Base-by-base conservation (phyloP, 768 basidiomycete species). In the Cystofilobasidium capitatum region DNA sequence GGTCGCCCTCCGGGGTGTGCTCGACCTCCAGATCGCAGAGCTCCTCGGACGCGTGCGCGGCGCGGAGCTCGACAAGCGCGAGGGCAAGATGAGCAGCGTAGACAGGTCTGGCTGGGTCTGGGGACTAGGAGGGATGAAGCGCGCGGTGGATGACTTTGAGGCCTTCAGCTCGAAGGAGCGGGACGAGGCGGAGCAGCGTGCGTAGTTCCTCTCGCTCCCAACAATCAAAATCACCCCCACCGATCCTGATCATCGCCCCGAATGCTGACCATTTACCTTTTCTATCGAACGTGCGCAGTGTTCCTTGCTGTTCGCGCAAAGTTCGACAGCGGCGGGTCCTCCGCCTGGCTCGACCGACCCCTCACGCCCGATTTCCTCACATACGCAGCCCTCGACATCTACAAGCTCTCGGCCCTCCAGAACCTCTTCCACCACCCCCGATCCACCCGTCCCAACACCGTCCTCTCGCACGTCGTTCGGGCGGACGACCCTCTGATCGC, bases 301-400 rank as follows among this genome's bases (percentile, higher is more conserved):
- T 45, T 42, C 14, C 59, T 22, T 8, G 73, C 73, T 62, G 77
- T 80, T 0, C 76, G 77, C 37, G 75, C 73, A 33, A 78, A 79
- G 77, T 79, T 80, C 73, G 74, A 75, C 65, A 60, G 71, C 1
- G 69, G 72, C 14, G 74, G 75, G 0, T 75, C 73, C 33, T 67
- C 45, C 0, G 65, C 75, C 39, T 81, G 81, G 81, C 39, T 78
- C 3, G 47, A 31, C 0, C 76, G 81, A 8, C 81, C 81, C 0
- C 75, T 81, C 44, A n/a, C 73, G 7, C 45, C 74, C 0, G 72
- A 74, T 17, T 75, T 81, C 36, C 74, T 80, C 31, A 72, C 74
- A 22, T 81, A 81, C 40, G 80, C 81, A 2, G 79, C 80, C 7
- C 77, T 78, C 68, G 81, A 81, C 71, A 77, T 81, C 57, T 74